A percentile compares a stretch with the other conserved stretches of the same genome.
Evolutionary conservation across 2,329 filamentous ascomycete genomes (phyloP).

Genomic region (Phaeoacremonium minimum): DNA sequence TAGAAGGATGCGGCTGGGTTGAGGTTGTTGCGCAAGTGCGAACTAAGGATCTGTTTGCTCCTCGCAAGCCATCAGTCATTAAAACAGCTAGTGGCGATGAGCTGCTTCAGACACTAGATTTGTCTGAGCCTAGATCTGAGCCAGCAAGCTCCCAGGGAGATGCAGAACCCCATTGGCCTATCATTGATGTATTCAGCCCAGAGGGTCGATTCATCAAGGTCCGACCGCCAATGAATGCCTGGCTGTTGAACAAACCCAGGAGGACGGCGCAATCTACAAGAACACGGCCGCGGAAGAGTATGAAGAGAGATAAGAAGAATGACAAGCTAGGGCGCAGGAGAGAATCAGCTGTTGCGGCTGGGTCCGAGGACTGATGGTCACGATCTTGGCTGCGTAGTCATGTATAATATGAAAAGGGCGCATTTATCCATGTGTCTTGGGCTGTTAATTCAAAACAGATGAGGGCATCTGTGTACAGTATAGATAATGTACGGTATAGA

Average conservation of each 20-base stretch:
- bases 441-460: no score
- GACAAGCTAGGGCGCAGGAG: slow-evolving; percentile 7
- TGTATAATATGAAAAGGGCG: no score
- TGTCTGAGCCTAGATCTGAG: slow-evolving; percentile 14
- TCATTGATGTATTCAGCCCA: slow-evolving; percentile 81
- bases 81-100: slow-evolving; percentile 8
- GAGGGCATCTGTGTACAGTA: no score
- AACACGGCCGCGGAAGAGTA: slow-evolving; percentile 62
- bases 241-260: slow-evolving; percentile 56
- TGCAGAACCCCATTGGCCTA: slow-evolving; percentile 50
- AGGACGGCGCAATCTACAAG: slow-evolving; percentile 34
- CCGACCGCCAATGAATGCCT: slow-evolving; percentile 67
- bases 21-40: slow-evolving; percentile 83
- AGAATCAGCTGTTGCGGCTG: slow-evolving; percentile 1
- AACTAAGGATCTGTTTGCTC: slow-evolving; percentile 38
- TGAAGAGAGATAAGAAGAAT: slow-evolving; percentile 39
- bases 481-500: no score
- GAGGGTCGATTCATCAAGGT: slow-evolving; percentile 73
- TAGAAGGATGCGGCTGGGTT: slow-evolving; percentile 92
- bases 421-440: no score
- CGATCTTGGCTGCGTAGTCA: no score
- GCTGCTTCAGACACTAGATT: slow-evolving; percentile 20
- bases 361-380: no score
- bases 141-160: slow-evolving; percentile 10
- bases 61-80: slow-evolving; percentile 6